A percentile compares a stretch with the other conserved stretches of the same genome.
Evolutionary conservation across 176 grass and related monocot genomes (phyloP).

Genomic region (Oryza longistaminata): DNA sequence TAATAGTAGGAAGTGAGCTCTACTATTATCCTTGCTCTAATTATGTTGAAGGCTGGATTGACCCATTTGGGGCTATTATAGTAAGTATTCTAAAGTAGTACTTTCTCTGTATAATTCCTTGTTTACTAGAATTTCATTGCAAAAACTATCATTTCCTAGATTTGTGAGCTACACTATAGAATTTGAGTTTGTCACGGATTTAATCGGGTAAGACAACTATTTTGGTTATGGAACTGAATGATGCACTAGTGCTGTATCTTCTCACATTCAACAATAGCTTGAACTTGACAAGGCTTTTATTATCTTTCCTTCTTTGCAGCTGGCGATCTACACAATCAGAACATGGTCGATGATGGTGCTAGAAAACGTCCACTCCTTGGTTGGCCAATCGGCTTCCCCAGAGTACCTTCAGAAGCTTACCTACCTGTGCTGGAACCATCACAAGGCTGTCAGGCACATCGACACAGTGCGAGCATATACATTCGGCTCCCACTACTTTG

Average conservation of each 20-base stretch:
- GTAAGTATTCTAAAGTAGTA: conserved; percentile 48
- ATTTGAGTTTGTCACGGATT: not conserved
- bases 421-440: conserved; percentile 89
- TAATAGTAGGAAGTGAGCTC: too few relatives aligned
- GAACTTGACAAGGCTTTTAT: not conserved
- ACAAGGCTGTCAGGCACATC: conserved; percentile 68
- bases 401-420: conserved; percentile 79
- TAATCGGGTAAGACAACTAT: not conserved
- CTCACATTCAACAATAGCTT: not conserved
- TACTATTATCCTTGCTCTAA: too few relatives aligned
- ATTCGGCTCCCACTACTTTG: conserved; percentile 79
- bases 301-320: conserved; percentile 23
- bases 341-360: conserved; percentile 80
- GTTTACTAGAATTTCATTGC: not conserved
- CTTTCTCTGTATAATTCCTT: not conserved
- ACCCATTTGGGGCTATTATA: conserved; percentile 62
- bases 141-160: not conserved
- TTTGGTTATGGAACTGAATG: not conserved
- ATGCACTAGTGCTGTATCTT: not conserved
- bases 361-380: conserved; percentile 75
- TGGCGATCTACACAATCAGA: conserved; percentile 71
- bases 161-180: not conserved
- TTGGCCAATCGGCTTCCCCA: conserved; percentile 65
- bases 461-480: conserved; percentile 81
- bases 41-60: conserved; percentile 58